phyloP scores from a whole-genome alignment of 2,329 filamentous ascomycete species.

The Colletotrichum agaves region DNA sequence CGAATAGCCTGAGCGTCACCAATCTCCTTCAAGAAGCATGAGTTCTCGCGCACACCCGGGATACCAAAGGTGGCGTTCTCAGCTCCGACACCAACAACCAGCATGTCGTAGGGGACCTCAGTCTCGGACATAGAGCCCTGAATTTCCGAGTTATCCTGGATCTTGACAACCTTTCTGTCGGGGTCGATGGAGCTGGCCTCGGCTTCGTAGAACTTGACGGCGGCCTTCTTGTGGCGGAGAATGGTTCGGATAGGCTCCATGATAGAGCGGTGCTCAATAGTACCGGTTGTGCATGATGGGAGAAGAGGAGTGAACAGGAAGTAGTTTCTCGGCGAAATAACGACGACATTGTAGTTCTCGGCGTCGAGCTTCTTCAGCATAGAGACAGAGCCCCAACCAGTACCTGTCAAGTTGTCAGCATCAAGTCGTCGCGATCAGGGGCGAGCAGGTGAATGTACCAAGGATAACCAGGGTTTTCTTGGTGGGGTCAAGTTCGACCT shows the following conservation, averaged over 20 bases:
- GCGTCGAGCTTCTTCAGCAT: slow-evolving; percentile 99
- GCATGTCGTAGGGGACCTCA: slow-evolving; percentile 97
- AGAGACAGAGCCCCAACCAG: slow-evolving; percentile 94
- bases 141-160: slow-evolving; percentile 92
- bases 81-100: slow-evolving; percentile 95
- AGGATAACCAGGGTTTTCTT: slow-evolving; percentile 99
- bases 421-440: not conserved
- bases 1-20: slow-evolving; percentile 94
- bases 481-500: slow-evolving; percentile 79
- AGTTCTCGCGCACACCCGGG: slow-evolving; percentile 92
- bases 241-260: slow-evolving; percentile 99
- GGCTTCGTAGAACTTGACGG: slow-evolving; percentile 97
- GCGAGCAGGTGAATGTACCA: slow-evolving; percentile 64
- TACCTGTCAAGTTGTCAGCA: slow-evolving; percentile 67
- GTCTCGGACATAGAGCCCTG: slow-evolving; percentile 85
- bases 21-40: slow-evolving; percentile 99
- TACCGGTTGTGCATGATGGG: slow-evolving; percentile 95
- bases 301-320: slow-evolving; percentile 99
- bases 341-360: slow-evolving; percentile 98
- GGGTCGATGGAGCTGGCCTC: slow-evolving; percentile 96
- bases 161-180: slow-evolving; percentile 86
- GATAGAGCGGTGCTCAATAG: slow-evolving; percentile 98
- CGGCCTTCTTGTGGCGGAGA: slow-evolving; percentile 91
- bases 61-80: slow-evolving; percentile 99
- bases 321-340: slow-evolving; percentile 98